Evolutionary conservation across 1,284 basidiomycete genomes (phyloP).

Genomic region (Hemileia vastatrix): DNA sequence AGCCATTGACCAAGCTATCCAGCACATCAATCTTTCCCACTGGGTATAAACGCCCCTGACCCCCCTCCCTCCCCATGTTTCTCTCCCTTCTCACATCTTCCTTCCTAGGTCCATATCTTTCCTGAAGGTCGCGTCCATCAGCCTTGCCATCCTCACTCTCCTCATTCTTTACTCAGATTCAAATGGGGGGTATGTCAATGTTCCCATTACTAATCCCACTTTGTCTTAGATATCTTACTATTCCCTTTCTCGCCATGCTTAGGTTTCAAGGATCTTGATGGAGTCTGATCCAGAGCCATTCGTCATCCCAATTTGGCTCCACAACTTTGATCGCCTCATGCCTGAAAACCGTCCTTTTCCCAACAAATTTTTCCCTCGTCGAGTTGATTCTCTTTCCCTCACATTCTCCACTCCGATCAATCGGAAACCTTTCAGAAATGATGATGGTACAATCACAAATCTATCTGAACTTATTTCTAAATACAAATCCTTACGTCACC

Average conservation of each 20-base stretch:
- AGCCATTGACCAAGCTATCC: slow-evolving; percentile 70
- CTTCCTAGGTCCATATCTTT: slow-evolving; percentile 72
- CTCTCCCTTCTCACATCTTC: slow-evolving; percentile 12
- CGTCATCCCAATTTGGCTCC: slow-evolving; percentile 80
- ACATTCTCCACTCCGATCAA: slow-evolving; percentile 12
- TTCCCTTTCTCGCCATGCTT: not conserved
- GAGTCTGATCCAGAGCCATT: slow-evolving; percentile 61
- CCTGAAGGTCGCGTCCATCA: slow-evolving; percentile 88
- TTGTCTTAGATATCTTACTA: slow-evolving; percentile 14
- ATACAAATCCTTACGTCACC: too few relatives aligned
- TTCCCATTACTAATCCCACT: not conserved
- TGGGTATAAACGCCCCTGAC: slow-evolving; percentile 52
- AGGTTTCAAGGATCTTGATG: slow-evolving; percentile 64
- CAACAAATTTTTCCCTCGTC: slow-evolving; percentile 58
- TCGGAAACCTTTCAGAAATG: too few relatives aligned
- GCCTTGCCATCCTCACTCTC: slow-evolving; percentile 43
- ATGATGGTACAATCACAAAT: too few relatives aligned
- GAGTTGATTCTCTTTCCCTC: slow-evolving; percentile 42
- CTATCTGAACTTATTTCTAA: too few relatives aligned
- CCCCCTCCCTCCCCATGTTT: slow-evolving; percentile 14
- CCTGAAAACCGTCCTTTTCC: slow-evolving; percentile 66
- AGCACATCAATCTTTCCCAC: slow-evolving; percentile 64
- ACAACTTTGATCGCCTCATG: slow-evolving; percentile 75
- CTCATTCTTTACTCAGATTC: slow-evolving; percentile 64
- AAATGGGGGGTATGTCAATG: slow-evolving; percentile 87